Evolutionary conservation across 1,284 basidiomycete genomes (phyloP).

Genomic region (Malassezia nana): DNA sequence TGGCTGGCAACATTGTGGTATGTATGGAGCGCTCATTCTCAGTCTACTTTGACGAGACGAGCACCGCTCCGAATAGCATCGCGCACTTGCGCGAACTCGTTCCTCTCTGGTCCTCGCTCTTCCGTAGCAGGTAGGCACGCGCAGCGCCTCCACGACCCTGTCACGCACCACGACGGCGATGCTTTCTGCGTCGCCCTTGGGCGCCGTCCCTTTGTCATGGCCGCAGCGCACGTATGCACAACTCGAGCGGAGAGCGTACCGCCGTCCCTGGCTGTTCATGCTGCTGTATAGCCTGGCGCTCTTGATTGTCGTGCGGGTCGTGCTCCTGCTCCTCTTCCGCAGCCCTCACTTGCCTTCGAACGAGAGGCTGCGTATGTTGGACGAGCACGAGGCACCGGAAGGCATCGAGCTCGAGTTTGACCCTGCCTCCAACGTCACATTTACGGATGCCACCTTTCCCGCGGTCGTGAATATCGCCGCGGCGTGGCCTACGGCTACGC

Average conservation of each 20-base stretch:
- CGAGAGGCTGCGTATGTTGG: not conserved
- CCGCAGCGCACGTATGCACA: not conserved
- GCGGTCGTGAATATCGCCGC: not conserved
- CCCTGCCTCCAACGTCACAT: not conserved
- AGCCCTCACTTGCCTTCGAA: not conserved
- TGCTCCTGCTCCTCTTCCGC: not conserved
- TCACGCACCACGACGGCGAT: not conserved
- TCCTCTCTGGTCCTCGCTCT: conserved; percentile 33
- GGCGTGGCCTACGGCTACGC: conserved; percentile 12
- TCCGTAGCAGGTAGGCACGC: conserved; percentile 7
- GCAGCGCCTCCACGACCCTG: not conserved
- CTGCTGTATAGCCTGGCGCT: not conserved
- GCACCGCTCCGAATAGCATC: conserved; percentile 18
- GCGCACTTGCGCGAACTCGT: conserved; percentile 26
- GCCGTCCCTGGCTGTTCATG: not conserved
- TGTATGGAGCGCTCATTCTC: not conserved
- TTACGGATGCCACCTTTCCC: conserved; percentile 3
- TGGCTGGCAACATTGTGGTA: conserved; percentile 37
- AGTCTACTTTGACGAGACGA: conserved; percentile 34
- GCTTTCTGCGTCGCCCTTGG: not conserved
- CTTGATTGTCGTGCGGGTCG: not conserved
- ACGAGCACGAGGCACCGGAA: not conserved
- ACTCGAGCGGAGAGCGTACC: not conserved
- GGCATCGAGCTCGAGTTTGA: not conserved
- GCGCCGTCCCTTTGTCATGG: not conserved